A percentile compares a stretch with the other conserved stretches of the same genome.
phyloP scores from a whole-genome alignment of 129 eudicot genomes.

The Escallonia rubra region DNA sequence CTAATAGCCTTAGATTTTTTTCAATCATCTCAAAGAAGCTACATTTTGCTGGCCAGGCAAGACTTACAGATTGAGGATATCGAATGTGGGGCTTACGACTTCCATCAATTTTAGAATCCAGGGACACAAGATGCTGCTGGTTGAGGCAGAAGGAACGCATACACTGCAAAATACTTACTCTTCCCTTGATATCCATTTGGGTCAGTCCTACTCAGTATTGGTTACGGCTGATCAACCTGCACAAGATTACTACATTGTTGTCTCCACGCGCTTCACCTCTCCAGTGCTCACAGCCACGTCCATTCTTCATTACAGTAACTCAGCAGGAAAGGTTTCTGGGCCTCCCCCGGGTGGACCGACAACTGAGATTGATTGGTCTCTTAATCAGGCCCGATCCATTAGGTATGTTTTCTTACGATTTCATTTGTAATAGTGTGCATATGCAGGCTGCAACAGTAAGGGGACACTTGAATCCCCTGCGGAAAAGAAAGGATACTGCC shows the following conservation, averaged over 20 bases:
- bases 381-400: conserved; percentile 66
- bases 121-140: conserved; percentile 60
- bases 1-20: too few relatives aligned
- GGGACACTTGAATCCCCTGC: too few relatives aligned
- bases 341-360: conserved; percentile 65
- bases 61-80: conserved; percentile 57
- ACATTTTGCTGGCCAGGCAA: conserved; percentile 30
- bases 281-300: conserved; percentile 55
- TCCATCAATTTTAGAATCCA: conserved; percentile 63
- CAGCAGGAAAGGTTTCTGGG: conserved; percentile 46
- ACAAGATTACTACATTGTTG: conserved; percentile 48
- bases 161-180: conserved; percentile 54
- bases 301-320: conserved; percentile 57
- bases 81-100: conserved; percentile 60
- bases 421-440: too few relatives aligned
- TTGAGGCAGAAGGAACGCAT: conserved; percentile 68
- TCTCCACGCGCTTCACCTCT: conserved; percentile 59
- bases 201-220: conserved; percentile 56
- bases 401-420: conserved; percentile 11
- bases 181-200: conserved; percentile 62
- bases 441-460: too few relatives aligned
- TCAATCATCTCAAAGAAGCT: not conserved
- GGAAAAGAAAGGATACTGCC: too few relatives aligned
- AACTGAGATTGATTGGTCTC: conserved; percentile 57
- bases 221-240: conserved; percentile 59